These are phyloP conservation scores for Podospora tetraspora DNA, from an alignment of 495 filamentous ascomycete species.

Conservation along the genomic window DNA sequence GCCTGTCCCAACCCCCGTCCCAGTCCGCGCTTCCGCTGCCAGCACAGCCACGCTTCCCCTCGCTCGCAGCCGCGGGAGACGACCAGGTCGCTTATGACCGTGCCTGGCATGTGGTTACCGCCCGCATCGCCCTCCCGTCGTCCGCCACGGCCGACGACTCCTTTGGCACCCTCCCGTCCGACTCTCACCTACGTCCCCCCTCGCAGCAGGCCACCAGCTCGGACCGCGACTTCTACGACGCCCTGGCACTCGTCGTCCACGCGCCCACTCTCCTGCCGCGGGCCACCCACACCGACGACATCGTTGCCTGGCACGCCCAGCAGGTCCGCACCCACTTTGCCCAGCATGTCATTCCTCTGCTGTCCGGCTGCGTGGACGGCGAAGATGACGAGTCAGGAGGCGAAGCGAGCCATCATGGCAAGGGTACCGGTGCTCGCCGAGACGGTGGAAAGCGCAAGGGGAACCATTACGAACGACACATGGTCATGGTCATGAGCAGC, in stretches of 20 bases:
- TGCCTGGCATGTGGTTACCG: constrained; percentile 64
- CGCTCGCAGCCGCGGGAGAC: constrained; percentile 22
- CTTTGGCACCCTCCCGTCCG: constrained; percentile 38
- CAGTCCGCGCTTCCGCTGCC: constrained; percentile 1
- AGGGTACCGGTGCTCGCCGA: background rate
- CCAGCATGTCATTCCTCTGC: constrained; percentile 45
- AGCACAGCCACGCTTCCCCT: constrained; percentile 22
- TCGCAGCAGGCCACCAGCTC: constrained; percentile 12
- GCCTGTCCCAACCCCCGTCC: constrained; percentile 3
- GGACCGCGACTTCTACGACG: constrained; percentile 37
- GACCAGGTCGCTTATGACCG: constrained; percentile 61
- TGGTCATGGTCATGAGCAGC: constrained; percentile 40
- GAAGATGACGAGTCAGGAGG: constrained; percentile 5
- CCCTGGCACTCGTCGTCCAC: constrained; percentile 39
- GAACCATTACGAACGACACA: constrained; percentile 31
- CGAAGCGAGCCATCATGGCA: background rate
- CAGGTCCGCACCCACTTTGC: constrained; percentile 49
- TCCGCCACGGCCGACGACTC: constrained; percentile 40
- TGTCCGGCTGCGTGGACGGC: constrained; percentile 33
- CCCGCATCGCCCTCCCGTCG: constrained; percentile 53
- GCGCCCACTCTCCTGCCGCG: constrained; percentile 35
- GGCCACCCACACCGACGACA: constrained; percentile 43
- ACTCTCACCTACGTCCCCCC: constrained; percentile 32
- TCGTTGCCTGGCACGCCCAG: constrained; percentile 48
- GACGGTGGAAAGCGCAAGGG: constrained; percentile 1